These are phyloP conservation scores for Balakata baccata DNA, from an alignment of 345 rosid species.

Conservation along the genomic window DNA sequence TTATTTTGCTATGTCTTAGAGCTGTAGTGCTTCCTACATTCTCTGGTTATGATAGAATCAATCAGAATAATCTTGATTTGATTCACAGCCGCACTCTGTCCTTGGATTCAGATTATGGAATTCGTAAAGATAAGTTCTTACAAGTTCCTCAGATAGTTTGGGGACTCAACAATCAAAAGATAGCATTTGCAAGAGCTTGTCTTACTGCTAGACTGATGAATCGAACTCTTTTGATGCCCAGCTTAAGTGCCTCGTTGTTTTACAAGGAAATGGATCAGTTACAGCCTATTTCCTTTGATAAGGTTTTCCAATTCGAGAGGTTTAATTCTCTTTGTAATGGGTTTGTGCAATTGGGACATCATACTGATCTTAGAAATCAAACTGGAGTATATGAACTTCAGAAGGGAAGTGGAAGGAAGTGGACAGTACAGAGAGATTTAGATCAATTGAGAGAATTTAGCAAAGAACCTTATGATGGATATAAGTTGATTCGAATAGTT, in stretches of 20 bases:
- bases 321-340: slow-evolving; percentile 76
- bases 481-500: slow-evolving; percentile 60
- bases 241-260: slow-evolving; percentile 85
- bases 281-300: slow-evolving; percentile 75
- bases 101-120: slow-evolving; percentile 32
- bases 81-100: slow-evolving; percentile 23
- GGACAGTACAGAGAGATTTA: slow-evolving; percentile 77
- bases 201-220: slow-evolving; percentile 81
- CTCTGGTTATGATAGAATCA: slow-evolving; percentile 26
- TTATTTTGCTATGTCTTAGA: slow-evolving; percentile 49
- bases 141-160: slow-evolving; percentile 95
- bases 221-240: slow-evolving; percentile 89
- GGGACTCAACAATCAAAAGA: slow-evolving; percentile 98
- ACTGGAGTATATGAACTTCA: slow-evolving; percentile 44
- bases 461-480: slow-evolving; percentile 41
- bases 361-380: slow-evolving; percentile 49
- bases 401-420: slow-evolving; percentile 97
- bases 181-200: slow-evolving; percentile 94
- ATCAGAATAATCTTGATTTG: slow-evolving; percentile 21
- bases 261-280: slow-evolving; percentile 79
- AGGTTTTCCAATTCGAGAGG: slow-evolving; percentile 65
- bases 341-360: slow-evolving; percentile 65
- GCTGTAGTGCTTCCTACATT: slow-evolving; percentile 41
- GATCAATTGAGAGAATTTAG: slow-evolving; percentile 55
- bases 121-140: slow-evolving; percentile 60